Evolutionary conservation across 257 asterid species (phyloP), one percentile per base, ranked within the genome.

Genomic region (Thymus quinquecostatus): DNA sequence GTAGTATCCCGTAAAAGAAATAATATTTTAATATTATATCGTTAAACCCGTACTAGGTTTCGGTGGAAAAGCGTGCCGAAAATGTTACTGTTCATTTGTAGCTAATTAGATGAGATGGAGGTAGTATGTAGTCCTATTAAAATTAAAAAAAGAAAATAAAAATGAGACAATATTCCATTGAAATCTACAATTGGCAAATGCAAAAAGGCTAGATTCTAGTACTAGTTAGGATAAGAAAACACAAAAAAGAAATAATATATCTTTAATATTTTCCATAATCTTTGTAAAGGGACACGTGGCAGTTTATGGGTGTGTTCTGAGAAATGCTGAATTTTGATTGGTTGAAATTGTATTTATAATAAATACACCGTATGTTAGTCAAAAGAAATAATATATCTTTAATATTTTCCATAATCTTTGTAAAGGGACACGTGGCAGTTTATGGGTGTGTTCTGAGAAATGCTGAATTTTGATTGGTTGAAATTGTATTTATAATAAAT

Each of bases 381-480:
- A 38, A 5, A 28, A 61, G 30, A 60, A n/a, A n/a, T n/a, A n/a
- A n/a, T n/a, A n/a, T n/a, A n/a, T n/a, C n/a, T n/a, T 8, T 63
- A 30, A 61, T 57, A 65, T 70, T 38, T 40, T 2, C 30, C 10
- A n/a, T 9, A 67, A 72, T 60, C 55, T 48, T 68, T 58, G 40
- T 6, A 12, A 12, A 29, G 8, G 29, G 63, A 51, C 78, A 79
- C 72, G 80, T 74, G 75, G 72, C 71, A 73, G 45, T 6, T 60
- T 10, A 12, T 51, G 36, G 38, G 14, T 55, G 57, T 57, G 30
- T 21, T 64, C 30, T 56, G 38, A 50, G 9, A 51, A 59, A 55
- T 8, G 12, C 40, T 45, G 9, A 59, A 41, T 21, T 44, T 29
- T 44, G 28, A 32, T 40, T 32, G 64, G 68, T 9, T 47, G 53